phyloP scores from a whole-genome alignment of 2,329 filamentous ascomycete genomes.

The Setomelanomma holmii region DNA sequence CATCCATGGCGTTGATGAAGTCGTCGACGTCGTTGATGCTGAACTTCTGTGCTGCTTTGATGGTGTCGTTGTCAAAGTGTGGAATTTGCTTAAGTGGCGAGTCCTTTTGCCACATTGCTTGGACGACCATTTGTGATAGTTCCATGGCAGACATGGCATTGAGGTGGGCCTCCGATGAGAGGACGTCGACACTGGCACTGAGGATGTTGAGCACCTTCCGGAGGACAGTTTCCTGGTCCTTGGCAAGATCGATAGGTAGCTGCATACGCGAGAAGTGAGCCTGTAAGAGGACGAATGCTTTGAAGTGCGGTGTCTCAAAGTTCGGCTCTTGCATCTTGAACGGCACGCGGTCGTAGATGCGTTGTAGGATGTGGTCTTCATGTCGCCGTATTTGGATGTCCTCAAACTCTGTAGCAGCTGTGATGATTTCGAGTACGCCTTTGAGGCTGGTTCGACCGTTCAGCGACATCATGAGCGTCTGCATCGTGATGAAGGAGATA shows the following conservation, averaged over 20 bases:
- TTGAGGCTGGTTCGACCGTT: constrained; percentile 92
- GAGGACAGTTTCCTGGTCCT: constrained; percentile 90
- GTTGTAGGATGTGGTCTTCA: constrained; percentile 84
- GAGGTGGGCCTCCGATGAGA: constrained; percentile 93
- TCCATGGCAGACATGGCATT: constrained; percentile 99
- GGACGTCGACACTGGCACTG: constrained; percentile 90
- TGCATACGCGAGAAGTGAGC: constrained; percentile 98
- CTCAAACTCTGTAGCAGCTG: constrained; percentile 96
- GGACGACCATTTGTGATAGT: constrained; percentile 98
- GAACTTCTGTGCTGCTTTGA: constrained; percentile 81
- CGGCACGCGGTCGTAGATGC: constrained; percentile 92
- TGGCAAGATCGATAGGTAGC: constrained; percentile 90
- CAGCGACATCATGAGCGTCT: constrained; percentile 93
- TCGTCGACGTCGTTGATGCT: constrained; percentile 93
- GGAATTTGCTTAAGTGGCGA: constrained; percentile 97
- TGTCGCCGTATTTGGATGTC: constrained; percentile 92
- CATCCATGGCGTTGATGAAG: constrained; percentile 99
- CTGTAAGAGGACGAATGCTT: constrained; percentile 95
- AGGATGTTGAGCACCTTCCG: constrained; percentile 85
- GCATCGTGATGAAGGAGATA: constrained; percentile 99
- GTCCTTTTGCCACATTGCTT: constrained; percentile 98
- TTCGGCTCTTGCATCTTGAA: constrained; percentile 91
- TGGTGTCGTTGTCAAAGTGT: constrained; percentile 83
- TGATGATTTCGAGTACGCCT: constrained; percentile 95
- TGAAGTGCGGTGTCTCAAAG: constrained; percentile 96